phyloP scores from a whole-genome alignment of 306 rosid genomes.

The Dalbergia cultrata region DNA sequence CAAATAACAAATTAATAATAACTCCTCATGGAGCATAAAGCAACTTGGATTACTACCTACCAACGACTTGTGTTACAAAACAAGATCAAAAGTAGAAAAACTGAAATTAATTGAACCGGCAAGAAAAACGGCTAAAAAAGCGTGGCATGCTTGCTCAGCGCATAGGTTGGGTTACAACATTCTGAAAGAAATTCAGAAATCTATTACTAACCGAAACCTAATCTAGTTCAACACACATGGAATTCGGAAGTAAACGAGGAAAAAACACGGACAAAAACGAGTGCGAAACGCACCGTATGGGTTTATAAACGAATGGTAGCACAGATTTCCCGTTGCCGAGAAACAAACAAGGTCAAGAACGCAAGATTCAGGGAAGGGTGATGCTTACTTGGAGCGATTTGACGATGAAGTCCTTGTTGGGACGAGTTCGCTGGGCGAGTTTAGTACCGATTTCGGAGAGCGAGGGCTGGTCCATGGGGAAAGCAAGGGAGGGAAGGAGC shows the following conservation, averaged over 20 bases:
- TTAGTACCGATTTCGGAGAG: slow-evolving; percentile 65
- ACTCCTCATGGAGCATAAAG: neutral
- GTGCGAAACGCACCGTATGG: neutral
- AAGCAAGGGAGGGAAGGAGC: neutral
- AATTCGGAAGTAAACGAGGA: neutral
- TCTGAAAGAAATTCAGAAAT: neutral
- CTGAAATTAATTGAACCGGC: neutral
- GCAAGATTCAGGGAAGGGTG: neutral
- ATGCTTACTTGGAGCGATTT: slow-evolving; percentile 74
- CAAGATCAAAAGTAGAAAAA: neutral
- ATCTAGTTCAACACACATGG: neutral
- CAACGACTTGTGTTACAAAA: neutral
- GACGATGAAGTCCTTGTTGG: slow-evolving; percentile 74
- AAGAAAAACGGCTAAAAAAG: neutral
- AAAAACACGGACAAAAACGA: neutral
- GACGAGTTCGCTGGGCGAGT: slow-evolving; percentile 66
- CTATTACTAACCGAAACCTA: neutral
- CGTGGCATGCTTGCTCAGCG: neutral
- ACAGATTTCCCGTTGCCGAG: neutral
- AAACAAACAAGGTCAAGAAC: neutral
- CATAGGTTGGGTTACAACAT: neutral
- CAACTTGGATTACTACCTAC: neutral
- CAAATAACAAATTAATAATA: neutral
- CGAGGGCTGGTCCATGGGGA: slow-evolving; percentile 64
- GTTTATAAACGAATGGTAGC: neutral